phyloP scores from a whole-genome alignment of 2,329 filamentous ascomycete species.

The Esteya vermicola region DNA sequence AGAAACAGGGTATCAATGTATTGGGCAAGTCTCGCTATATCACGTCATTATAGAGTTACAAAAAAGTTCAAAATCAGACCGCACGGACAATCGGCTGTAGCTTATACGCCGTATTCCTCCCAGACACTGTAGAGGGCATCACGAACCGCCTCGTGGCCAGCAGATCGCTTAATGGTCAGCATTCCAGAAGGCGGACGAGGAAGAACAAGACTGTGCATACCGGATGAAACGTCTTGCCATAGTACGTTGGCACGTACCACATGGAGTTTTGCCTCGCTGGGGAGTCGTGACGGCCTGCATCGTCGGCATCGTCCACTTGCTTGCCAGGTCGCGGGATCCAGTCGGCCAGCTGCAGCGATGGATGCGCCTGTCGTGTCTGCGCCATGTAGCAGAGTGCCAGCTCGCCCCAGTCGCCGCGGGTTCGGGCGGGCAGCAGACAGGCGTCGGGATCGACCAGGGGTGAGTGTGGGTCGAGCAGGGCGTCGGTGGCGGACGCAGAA shows the following conservation, averaged over 20 bases:
- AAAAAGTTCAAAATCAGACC: too few species aligned
- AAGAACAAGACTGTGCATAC: slow-evolving; percentile 5
- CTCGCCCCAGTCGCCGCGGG: slow-evolving; percentile 27
- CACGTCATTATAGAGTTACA: too few species aligned
- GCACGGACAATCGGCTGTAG: too few species aligned
- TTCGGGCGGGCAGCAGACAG: slow-evolving; percentile 20
- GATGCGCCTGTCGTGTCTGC: slow-evolving; percentile 18
- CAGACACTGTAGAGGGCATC: slow-evolving; percentile 20
- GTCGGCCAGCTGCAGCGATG: slow-evolving; percentile 17
- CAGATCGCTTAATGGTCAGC: slow-evolving; percentile 16
- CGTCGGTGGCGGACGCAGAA: neutral
- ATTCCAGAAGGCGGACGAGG: neutral
- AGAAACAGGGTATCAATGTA: neutral
- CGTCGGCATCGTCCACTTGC: too few species aligned
- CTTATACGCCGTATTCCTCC: slow-evolving; percentile 12
- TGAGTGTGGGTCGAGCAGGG: slow-evolving; percentile 14
- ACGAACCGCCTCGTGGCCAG: slow-evolving; percentile 23
- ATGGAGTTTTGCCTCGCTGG: slow-evolving; percentile 31
- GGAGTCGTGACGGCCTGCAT: too few species aligned
- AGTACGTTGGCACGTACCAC: slow-evolving; percentile 18
- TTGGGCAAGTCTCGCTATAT: too few species aligned
- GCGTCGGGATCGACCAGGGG: slow-evolving; percentile 20
- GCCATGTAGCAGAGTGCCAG: slow-evolving; percentile 30
- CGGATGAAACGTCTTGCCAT: slow-evolving; percentile 12
- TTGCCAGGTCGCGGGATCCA: slow-evolving; percentile 24